Conservation (phyloP, 140 eudicot species). For the Flaveria floridana region DNA sequence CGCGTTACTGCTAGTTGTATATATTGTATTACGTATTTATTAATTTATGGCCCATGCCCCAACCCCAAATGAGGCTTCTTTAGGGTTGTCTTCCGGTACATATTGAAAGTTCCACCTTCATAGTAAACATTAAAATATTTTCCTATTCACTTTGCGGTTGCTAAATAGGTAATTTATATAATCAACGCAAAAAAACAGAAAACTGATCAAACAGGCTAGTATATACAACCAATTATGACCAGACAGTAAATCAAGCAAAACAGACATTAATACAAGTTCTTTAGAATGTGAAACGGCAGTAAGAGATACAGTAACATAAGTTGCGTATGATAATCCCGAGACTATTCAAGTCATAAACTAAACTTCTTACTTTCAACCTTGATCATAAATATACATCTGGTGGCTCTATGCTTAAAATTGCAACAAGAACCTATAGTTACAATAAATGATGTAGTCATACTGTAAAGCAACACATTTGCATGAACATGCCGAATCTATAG, state of each 20-base stretch:
- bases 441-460: not conserved
- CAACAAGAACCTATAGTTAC: not conserved
- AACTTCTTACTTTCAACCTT: not conserved
- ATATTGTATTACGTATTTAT: no score
- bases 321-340: not conserved
- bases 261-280: conserved; percentile 15
- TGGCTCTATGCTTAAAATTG: not conserved
- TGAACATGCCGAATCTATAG: not conserved
- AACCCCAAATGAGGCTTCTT: no score
- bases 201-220: conserved; percentile 7
- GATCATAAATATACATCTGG: no score
- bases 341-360: not conserved
- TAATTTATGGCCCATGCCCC: no score
- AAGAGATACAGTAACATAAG: not conserved
- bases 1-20: not conserved
- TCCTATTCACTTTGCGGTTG: no score
- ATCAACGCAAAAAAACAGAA: not conserved
- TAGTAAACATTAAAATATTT: no score
- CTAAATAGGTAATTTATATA: not conserved
- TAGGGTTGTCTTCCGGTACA: no score
- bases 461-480: not conserved
- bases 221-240: conserved; percentile 1
- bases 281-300: not conserved
- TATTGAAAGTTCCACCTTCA: no score
- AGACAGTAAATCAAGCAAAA: conserved; percentile 13